Base-by-base conservation (phyloP, 1,284 basidiomycete species). In the Pseudozyma pruni region DNA sequence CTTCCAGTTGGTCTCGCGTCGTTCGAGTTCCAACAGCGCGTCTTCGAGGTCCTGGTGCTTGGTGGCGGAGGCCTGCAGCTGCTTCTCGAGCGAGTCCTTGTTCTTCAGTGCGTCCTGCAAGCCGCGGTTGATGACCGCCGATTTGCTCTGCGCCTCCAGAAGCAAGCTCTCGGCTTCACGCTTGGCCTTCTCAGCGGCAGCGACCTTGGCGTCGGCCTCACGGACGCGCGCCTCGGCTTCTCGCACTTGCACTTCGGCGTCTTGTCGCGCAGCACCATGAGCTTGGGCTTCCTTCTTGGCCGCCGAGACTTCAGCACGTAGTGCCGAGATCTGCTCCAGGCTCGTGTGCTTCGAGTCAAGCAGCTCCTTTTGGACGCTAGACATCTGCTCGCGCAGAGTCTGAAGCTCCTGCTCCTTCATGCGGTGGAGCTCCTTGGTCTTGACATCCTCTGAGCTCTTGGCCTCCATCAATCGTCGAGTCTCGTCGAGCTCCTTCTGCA, bases 401-500 rank as follows among this genome's bases (percentile, higher is more conserved):
- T 84, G 83, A 17, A 96, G 87, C 82, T 98, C 94, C 40, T 89
- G 87, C 72, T 95, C 93, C 78, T 90, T 91, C 83, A 91, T 91
- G 82, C 90, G 90, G 83, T 93, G 92, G 2, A 89, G 91, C 81
- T 96, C 92, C 45, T 87, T 88, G 22, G 91, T 88, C 55, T 90
- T 90, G 31, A 88, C 90, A 77, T 94, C 93, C 80, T 96, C 94
- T 19, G 89, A 90, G 1, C 89, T 88, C 83, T 94, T 95, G 6
- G 91, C 90, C 50, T 90, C 89, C 85, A 96, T 88, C 17, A 92
- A 83, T 19, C 87, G 85, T 7, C 94, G 60, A 0, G 77, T 79
- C 51, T 92, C 91, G 77, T 97, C 94, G 13, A 96, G 85, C 82
- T 96, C 93, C 42, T 86, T 87, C 76, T 93, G 89, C 14, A 95